Conservation (phyloP, 2,329 filamentous ascomycete genomes). For the Penicillium paneum region DNA sequence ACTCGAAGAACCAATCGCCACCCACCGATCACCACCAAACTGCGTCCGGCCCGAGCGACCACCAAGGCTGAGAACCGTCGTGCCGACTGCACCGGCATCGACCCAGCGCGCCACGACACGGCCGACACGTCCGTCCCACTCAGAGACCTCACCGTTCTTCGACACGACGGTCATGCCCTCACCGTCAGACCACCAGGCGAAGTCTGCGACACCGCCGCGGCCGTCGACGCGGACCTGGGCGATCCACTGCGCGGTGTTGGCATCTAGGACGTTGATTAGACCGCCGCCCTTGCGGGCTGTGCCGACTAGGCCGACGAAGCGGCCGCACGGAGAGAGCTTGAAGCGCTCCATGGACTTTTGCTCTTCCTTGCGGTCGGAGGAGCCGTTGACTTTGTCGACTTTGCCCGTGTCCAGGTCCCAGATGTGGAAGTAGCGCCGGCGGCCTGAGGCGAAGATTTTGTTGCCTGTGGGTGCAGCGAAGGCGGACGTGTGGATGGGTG, state of each 20-base stretch:
- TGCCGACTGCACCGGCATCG: slow-evolving; percentile 85
- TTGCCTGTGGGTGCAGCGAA: slow-evolving; percentile 72
- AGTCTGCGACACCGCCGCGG: slow-evolving; percentile 79
- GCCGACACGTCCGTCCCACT: slow-evolving; percentile 70
- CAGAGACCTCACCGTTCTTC: slow-evolving; percentile 83
- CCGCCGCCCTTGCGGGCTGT: slow-evolving; percentile 82
- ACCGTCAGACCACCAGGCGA: slow-evolving; percentile 87
- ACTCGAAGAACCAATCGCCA: slow-evolving; percentile 78
- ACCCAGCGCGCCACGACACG: slow-evolving; percentile 78
- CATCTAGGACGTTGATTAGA: slow-evolving; percentile 78
- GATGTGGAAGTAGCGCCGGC: slow-evolving; percentile 86
- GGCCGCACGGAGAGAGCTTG: slow-evolving; percentile 79
- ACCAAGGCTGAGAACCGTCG: slow-evolving; percentile 77
- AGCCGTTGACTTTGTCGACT: slow-evolving; percentile 77
- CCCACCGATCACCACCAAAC: slow-evolving; percentile 77
- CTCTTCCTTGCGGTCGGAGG: slow-evolving; percentile 67
- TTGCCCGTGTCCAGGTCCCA: slow-evolving; percentile 83
- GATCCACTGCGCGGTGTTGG: slow-evolving; percentile 80
- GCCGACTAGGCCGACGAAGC: slow-evolving; percentile 78
- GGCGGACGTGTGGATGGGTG: slow-evolving; percentile 77
- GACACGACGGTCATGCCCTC: slow-evolving; percentile 78
- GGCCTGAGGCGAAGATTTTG: slow-evolving; percentile 82
- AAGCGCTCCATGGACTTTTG: slow-evolving; percentile 90
- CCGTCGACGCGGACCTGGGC: slow-evolving; percentile 78
- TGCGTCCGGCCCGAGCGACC: slow-evolving; percentile 38